Base-by-base conservation (phyloP, 108 stramenopile genomes). In the Discostella stelligeroides region DNA sequence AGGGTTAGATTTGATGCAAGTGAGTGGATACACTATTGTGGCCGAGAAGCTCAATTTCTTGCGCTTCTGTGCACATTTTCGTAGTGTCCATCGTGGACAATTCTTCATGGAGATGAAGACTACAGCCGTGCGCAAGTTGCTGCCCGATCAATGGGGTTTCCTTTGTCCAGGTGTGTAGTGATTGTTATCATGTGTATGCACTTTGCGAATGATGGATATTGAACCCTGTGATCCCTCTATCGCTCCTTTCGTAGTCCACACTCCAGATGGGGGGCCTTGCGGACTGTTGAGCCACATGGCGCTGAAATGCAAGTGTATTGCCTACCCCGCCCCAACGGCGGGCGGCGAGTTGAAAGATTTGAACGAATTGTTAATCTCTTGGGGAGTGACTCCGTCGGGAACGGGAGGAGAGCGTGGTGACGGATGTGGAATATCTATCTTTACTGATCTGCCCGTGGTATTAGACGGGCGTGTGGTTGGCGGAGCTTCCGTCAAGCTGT, bases 101-200 rank as follows among this genome's bases (percentile, higher is more conserved):
- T 99, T 98, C 76, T 99, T 98, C 79, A 48, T 97, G 82, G 95
- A 96, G 71, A 99, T 99, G 99, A 99, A 98, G 71, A 99, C 98
- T 25, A 99, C 99, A 0, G 90, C 97, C 8, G 99, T 99, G 41
- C 83, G 99, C 20, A 98, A 99, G 68, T 85, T 99, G 37, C 84
- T 99, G 38, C 98, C 98, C 4, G 99, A 98, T 68, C 93, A 95
- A 66, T 99, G 98, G 97, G 98, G 98, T 10, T 99, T 97, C 67
- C 73, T 99, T 29, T 99, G 99, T 81, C 99, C 99, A 14, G 34
- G 34, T 34, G 34, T 34, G 34, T 34, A 34, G n/a, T 34, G 34
- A 34, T 34, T 34, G 5, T 34, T 34, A 5, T 34, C 34, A 34
- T 6, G 34, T 6, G 3, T 5, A 6, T 34, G 3, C 34, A 34